Percentiles rank a stretch among this genome's conserved stretches.
Evolutionary conservation across 2,329 filamentous ascomycete species (phyloP).

Genomic region (Cladosporium oxysporum): DNA sequence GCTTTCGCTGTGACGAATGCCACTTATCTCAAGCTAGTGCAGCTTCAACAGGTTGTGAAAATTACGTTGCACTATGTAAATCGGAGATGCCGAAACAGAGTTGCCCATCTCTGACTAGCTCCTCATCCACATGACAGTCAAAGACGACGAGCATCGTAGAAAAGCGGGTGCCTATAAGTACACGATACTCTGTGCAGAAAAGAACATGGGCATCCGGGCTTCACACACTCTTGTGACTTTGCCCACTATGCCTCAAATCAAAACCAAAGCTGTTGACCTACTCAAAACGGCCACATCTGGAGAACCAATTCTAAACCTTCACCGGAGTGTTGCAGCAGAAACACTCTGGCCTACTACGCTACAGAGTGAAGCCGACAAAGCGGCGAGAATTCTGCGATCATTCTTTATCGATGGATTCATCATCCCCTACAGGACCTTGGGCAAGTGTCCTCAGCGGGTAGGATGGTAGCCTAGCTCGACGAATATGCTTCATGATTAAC

Average conservation of each 20-base stretch:
- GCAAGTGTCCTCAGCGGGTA: not conserved
- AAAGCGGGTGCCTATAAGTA: no score
- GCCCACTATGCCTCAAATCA: not conserved
- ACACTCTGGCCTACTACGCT: not conserved
- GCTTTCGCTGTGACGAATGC: no score
- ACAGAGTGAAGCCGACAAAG: not conserved
- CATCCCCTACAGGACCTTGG: not conserved
- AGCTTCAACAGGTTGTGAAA: no score
- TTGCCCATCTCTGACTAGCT: not conserved
- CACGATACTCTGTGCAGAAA: no score
- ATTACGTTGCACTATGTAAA: no score
- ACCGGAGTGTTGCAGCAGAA: not conserved
- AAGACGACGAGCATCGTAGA: not conserved
- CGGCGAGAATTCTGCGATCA: not conserved
- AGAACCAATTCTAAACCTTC: not conserved
- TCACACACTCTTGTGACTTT: no score
- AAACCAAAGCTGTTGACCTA: not conserved
- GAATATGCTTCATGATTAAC: not conserved
- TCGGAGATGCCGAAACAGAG: not conserved
- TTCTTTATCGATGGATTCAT: constrained; percentile 4
- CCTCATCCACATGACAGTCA: not conserved
- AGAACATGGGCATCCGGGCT: no score
- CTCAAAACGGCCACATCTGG: not conserved
- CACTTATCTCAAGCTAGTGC: no score
- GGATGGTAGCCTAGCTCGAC: not conserved